Base-by-base conservation (phyloP, 2,329 filamentous ascomycete genomes). In the Curvularia hawaiiensis region DNA sequence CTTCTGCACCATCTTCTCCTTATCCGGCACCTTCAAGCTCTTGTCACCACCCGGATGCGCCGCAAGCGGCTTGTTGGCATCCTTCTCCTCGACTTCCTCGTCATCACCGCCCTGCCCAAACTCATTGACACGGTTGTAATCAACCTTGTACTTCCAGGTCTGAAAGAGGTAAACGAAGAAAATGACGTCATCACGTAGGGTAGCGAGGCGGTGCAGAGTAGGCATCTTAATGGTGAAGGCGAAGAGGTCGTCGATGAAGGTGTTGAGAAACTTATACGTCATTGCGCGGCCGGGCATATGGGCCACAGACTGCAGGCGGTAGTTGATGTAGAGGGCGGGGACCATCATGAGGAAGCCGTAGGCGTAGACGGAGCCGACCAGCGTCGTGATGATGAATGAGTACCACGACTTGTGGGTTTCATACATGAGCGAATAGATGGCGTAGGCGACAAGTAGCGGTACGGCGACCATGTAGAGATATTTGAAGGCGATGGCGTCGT, bases 271-370 rank as follows among this genome's bases (percentile, higher is more conserved):
- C 80, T 98, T 97, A 85, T 97, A 97, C 76, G 89, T 94, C 92
- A 99, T 95, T 47, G 95, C 92, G 80, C 92, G 94, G 66, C 85
- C 91, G 1, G 95, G 93, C 94, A 99, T 97, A 79, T 99, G 95
- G 11, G 95, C 95, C 33, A 98, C 91, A 66, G 81, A 84, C 76
- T 86, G 97, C 66, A 99, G 86, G 12, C 94, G 89, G 82, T 99
- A 99, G 84, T 99, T 99, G 86, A 99, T 99, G 82, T 98, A 99
- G 33, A 99, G 83, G 58, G 88, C 90, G 14, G 95, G 95, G 9
- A 99, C 90, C 95, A 99, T 99, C 92, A 99, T 97, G 60, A 99
- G 81, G 84, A 99, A 99, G 4, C 95, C 95, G 75, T 99, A 99
- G 0, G 95, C 93, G 76, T 99, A 99, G 50, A 99, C 95, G 43